phyloP scores from a whole-genome alignment of 768 basidiomycete genomes.

The Boletus sp. region DNA sequence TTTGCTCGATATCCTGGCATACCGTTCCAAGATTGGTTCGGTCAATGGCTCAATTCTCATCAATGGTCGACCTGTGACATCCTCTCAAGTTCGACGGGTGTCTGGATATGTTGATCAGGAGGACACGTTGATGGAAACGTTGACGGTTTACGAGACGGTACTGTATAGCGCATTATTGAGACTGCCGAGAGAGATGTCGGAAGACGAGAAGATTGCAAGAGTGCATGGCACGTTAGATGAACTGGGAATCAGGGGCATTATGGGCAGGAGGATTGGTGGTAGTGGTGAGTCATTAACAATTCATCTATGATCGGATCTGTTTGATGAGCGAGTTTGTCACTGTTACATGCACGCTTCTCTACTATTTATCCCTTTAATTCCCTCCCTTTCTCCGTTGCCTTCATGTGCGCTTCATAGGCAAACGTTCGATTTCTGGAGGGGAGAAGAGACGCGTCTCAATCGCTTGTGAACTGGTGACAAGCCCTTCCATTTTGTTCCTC shows the following conservation, averaged over 20 bases:
- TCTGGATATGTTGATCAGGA: conserved; percentile 98
- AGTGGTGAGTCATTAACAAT: conserved; percentile 53
- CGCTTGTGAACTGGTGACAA: conserved; percentile 96
- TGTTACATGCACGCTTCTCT: neutral
- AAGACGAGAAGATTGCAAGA: conserved; percentile 91
- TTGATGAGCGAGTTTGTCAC: neutral
- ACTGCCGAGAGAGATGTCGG: conserved; percentile 91
- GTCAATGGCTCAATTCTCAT: conserved; percentile 75
- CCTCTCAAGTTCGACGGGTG: conserved; percentile 77
- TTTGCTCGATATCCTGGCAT: conserved; percentile 91
- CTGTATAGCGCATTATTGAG: conserved; percentile 88
- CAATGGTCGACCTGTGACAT: conserved; percentile 76
- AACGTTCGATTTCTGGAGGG: conserved; percentile 91
- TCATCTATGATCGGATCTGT: neutral
- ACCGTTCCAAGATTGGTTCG: conserved; percentile 78
- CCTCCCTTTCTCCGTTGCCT: neutral
- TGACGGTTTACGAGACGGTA: conserved; percentile 98
- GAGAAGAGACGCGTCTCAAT: conserved; percentile 97
- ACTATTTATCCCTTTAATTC: neutral
- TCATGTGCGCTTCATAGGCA: conserved; percentile 43
- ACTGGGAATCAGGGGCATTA: conserved; percentile 87
- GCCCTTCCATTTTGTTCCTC: conserved; percentile 91
- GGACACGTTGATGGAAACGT: conserved; percentile 93
- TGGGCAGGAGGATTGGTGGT: conserved; percentile 86
- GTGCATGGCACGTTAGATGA: conserved; percentile 97